Percentiles rank a stretch among this genome's conserved stretches.
These are phyloP conservation scores for Rosa chinensis DNA, from an alignment of 306 rosid species.

Conservation along the genomic window DNA sequence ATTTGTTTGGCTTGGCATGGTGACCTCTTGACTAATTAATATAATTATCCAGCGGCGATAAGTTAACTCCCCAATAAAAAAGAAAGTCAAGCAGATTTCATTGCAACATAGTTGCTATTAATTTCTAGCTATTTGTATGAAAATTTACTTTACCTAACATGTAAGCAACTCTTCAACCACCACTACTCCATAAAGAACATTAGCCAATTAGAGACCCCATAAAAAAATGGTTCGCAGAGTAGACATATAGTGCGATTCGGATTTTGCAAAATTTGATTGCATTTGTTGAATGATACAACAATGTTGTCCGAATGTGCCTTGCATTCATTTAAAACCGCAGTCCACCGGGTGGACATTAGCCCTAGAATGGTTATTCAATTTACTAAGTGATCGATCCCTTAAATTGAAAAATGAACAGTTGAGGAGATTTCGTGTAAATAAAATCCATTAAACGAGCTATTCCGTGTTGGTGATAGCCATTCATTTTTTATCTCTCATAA, in stretches of 20 bases:
- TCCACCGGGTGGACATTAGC: too few relatives aligned
- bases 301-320: too few relatives aligned
- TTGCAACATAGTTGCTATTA: not conserved
- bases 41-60: not conserved
- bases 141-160: slow-evolving; percentile 41
- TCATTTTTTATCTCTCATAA: too few relatives aligned
- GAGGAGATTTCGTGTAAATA: too few relatives aligned
- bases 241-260: not conserved
- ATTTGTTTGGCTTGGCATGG: not conserved
- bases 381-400: too few relatives aligned
- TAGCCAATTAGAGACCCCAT: not conserved
- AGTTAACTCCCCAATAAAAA: not conserved
- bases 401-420: too few relatives aligned
- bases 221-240: not conserved
- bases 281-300: too few relatives aligned
- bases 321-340: too few relatives aligned
- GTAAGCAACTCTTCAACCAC: slow-evolving; percentile 27
- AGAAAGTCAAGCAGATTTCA: not conserved
- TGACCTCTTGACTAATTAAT: not conserved
- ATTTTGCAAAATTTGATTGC: not conserved
- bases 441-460: too few relatives aligned
- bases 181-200: slow-evolving; percentile 23
- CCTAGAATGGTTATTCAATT: too few relatives aligned
- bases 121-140: slow-evolving; percentile 15
- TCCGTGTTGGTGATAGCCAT: too few relatives aligned